Evolutionary conservation across 305 asterid genomes (phyloP), one percentile per base, ranked within the genome.

Genomic region (Fraxinus platypoda): DNA sequence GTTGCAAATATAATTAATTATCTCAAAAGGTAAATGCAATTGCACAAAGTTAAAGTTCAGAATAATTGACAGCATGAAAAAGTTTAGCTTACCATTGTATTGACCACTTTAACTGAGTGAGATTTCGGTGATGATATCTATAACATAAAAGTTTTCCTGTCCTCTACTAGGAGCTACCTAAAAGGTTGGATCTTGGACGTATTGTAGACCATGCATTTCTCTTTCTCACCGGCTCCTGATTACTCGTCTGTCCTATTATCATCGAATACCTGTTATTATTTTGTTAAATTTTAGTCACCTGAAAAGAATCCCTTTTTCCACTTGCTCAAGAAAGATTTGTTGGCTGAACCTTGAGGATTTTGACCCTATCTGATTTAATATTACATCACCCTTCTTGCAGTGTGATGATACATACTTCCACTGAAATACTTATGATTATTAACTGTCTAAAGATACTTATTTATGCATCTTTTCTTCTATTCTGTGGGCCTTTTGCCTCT

Each of bases 181-280:
- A 66, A 66, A 66, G 33, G 19, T 66, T 66, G 74, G 34, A 66
- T 26, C 74, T 66, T 66, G 35, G 74, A 66, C 19, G 19, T 12
- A 66, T 30, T 26, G 35, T 26, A 30, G 80, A 80, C 35, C 41
- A 79, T 83, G 34, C 62, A 64, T 74, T 79, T 62, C 49, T 46
- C 43, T 74, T 79, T 74, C 49, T 66, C 43, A 38, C 41, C 11
- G 71, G n/a, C 75, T 38, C 49, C 25, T 74, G 8, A 78, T n/a
- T 28, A 38, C 76, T 76, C 37, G 6, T 31, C 34, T 81, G n/a
- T 66, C 72, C 76, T 46, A n/a, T 76, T 66, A 66, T 76, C 84
- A 64, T 15, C n/a, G 12, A 66, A 66, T 76, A 64, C 76, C 35
- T 19, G 54, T 28, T 12, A 66, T 26, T 26, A 59, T 26, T 66